Evolutionary conservation across 257 asterid genomes (phyloP).

Genomic region (Ehretia macrophylla): DNA sequence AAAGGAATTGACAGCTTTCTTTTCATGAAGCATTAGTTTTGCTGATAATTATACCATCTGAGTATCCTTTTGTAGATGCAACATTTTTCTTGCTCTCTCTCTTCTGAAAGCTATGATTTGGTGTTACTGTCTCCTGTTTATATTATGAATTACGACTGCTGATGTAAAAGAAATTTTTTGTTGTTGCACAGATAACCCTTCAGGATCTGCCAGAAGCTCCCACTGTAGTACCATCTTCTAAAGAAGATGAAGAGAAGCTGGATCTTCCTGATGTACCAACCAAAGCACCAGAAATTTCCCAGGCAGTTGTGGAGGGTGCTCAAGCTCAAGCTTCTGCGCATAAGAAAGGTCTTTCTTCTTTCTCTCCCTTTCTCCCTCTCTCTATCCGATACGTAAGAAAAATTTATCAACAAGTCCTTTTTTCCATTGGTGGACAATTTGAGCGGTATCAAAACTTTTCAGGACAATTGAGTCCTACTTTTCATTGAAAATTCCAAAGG

Average conservation of each 20-base stretch:
- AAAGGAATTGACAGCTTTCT: too few relatives aligned
- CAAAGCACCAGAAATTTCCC: constrained; percentile 47
- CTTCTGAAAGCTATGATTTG: neutral
- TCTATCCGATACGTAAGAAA: too few relatives aligned
- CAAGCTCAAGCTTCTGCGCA: constrained; percentile 27
- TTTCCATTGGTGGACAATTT: too few relatives aligned
- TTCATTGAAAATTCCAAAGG: too few relatives aligned
- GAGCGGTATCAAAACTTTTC: too few relatives aligned
- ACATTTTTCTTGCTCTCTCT: too few relatives aligned
- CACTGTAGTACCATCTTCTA: constrained; percentile 25
- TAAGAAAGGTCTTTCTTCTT: constrained; percentile 52
- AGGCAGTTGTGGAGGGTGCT: constrained; percentile 21
- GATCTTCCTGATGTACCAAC: constrained; percentile 91
- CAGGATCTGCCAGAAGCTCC: constrained; percentile 78
- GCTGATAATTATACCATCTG: too few relatives aligned
- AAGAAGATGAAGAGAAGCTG: constrained; percentile 52
- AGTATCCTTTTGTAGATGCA: too few relatives aligned
- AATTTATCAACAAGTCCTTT: too few relatives aligned
- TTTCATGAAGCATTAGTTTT: too few relatives aligned
- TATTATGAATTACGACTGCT: neutral
- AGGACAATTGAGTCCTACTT: too few relatives aligned
- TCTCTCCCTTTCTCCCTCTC: constrained; percentile 20
- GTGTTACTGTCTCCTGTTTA: neutral
- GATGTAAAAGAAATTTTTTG: neutral
- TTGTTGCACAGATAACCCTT: constrained; percentile 47